A percentile compares a stretch with the other conserved stretches of the same genome.
Conservation (phyloP, 2,329 filamentous ascomycete genomes). For the Neonectria hederae region DNA sequence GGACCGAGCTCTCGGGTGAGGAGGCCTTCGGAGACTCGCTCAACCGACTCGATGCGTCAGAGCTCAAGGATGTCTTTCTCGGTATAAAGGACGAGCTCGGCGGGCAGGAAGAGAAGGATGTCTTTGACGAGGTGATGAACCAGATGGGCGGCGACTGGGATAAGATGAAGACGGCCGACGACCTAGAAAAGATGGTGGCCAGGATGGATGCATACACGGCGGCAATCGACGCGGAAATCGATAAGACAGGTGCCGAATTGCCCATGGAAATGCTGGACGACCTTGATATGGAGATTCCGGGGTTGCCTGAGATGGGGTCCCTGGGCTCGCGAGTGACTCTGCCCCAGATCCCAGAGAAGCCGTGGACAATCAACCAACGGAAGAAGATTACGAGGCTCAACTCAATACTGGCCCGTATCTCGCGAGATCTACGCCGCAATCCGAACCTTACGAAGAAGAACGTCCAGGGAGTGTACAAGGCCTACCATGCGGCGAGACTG, state of each 20-base stretch:
- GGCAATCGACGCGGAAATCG: slow-evolving; percentile 49
- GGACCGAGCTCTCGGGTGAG: slow-evolving; percentile 51
- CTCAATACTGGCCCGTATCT: slow-evolving; percentile 40
- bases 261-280: slow-evolving; percentile 48
- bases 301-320: slow-evolving; percentile 39
- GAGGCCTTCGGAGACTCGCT: slow-evolving; percentile 54
- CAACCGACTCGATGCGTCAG: slow-evolving; percentile 47
- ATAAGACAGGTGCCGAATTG: slow-evolving; percentile 44
- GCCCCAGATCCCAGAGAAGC: slow-evolving; percentile 50
- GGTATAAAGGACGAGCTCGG: slow-evolving; percentile 52
- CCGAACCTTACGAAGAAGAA: slow-evolving; percentile 46
- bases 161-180: slow-evolving; percentile 45
- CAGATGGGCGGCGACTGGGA: slow-evolving; percentile 46
- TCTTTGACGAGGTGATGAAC: slow-evolving; percentile 49
- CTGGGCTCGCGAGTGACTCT: slow-evolving; percentile 35
- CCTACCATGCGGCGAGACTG: slow-evolving; percentile 58
- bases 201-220: slow-evolving; percentile 48
- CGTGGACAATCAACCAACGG: slow-evolving; percentile 51
- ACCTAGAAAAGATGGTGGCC: slow-evolving; percentile 48
- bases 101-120: slow-evolving; percentile 46
- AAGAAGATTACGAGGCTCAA: slow-evolving; percentile 53
- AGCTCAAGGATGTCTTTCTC: slow-evolving; percentile 49
- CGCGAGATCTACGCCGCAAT: slow-evolving; percentile 42
- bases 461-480: slow-evolving; percentile 57
- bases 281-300: slow-evolving; percentile 43